phyloP scores from a whole-genome alignment of 1,284 basidiomycete genomes.

The Neotropicomus parvogracilis region DNA sequence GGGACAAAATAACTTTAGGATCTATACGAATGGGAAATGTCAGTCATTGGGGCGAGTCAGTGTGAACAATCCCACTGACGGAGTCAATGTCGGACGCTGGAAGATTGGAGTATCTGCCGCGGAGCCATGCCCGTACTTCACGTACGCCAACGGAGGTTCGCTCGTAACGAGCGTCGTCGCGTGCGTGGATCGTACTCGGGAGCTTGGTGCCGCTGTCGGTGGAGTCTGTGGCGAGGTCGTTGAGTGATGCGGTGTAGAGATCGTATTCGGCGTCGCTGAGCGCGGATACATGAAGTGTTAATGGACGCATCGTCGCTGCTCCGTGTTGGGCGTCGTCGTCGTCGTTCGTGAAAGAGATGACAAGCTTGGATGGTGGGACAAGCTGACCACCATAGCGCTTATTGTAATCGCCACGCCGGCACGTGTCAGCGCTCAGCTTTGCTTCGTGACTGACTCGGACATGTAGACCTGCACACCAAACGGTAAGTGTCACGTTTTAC shows the following conservation, averaged over 20 bases:
- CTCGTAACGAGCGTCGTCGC: constrained; percentile 51
- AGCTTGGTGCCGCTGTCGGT: constrained; percentile 23
- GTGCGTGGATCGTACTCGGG: constrained; percentile 3
- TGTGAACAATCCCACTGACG: constrained; percentile 33
- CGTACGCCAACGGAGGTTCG: constrained; percentile 50
- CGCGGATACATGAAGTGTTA: constrained; percentile 67
- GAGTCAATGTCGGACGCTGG: constrained; percentile 53
- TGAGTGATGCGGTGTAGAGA: constrained; percentile 57
- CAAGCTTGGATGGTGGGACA: background rate
- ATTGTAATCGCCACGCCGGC: constrained; percentile 1
- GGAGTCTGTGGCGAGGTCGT: constrained; percentile 47
- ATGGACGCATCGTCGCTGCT: constrained; percentile 43
- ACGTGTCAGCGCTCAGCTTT: constrained; percentile 18
- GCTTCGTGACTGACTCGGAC: too few relatives aligned
- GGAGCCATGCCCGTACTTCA: constrained; percentile 70
- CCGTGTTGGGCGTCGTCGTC: constrained; percentile 3
- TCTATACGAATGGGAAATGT: constrained; percentile 39
- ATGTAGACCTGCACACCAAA: constrained; percentile 1
- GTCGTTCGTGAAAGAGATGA: background rate
- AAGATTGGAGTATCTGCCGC: constrained; percentile 60
- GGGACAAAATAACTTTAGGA: constrained; percentile 60
- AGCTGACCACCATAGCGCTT: constrained; percentile 1
- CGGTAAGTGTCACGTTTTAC: background rate
- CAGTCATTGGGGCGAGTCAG: background rate
- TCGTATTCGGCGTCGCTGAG: constrained; percentile 68